Evolutionary conservation across 257 asterid genomes (phyloP).

Genomic region (Capsicum pubescens): DNA sequence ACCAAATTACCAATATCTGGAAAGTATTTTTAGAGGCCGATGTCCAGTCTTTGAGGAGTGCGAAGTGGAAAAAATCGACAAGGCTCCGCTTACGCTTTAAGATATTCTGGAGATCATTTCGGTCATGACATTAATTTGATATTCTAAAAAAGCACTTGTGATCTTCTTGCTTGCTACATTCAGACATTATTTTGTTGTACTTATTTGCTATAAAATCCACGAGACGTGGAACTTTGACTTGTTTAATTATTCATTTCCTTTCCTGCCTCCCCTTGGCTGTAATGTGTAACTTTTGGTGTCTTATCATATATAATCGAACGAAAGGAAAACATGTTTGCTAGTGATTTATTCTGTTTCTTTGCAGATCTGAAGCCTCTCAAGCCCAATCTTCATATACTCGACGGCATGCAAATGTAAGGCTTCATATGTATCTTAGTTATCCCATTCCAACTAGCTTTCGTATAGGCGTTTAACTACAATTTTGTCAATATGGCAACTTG

Average conservation of each 20-base stretch:
- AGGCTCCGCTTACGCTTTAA: not conserved
- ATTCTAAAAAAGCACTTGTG: slow-evolving; percentile 23
- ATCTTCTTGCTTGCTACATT: slow-evolving; percentile 17
- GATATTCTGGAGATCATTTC: not conserved
- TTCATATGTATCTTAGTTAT: not conserved
- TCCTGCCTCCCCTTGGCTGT: slow-evolving; percentile 23
- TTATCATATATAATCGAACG: not conserved
- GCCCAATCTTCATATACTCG: slow-evolving; percentile 26
- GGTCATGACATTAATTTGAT: not conserved
- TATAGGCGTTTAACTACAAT: not conserved
- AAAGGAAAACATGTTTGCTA: not conserved
- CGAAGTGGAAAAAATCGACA: not conserved
- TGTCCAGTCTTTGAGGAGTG: not conserved
- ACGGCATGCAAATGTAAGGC: slow-evolving; percentile 27
- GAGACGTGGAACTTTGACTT: slow-evolving; percentile 9
- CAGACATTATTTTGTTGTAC: not conserved
- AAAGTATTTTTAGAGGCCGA: not conserved
- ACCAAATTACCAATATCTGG: not conserved
- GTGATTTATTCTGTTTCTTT: slow-evolving; percentile 14
- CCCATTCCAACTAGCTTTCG: not conserved
- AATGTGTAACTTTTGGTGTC: not conserved
- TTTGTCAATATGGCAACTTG: not conserved
- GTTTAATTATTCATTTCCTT: slow-evolving; percentile 5
- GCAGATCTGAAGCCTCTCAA: slow-evolving; percentile 28
- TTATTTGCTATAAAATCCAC: not conserved